Percentiles rank a stretch among this genome's conserved stretches.
phyloP scores from a whole-genome alignment of 1,284 basidiomycete genomes.

The Puccinia triticina region DNA sequence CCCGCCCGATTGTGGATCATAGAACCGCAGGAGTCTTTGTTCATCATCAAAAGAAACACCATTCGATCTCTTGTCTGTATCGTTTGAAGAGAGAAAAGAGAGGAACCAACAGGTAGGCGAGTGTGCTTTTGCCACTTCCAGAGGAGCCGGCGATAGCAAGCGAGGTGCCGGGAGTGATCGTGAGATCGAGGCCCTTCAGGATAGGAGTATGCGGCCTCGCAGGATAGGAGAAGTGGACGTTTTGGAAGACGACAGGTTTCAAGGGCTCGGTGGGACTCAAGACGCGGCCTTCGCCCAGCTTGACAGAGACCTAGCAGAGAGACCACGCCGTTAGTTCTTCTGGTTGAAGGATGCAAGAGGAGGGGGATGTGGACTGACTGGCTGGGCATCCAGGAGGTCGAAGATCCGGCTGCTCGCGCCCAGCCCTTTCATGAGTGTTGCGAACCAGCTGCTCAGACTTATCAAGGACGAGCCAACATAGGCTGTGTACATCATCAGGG shows the following conservation, averaged over 20 bases:
- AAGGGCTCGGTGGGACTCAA: conserved; percentile 60
- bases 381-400: conserved; percentile 75
- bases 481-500: conserved; percentile 87
- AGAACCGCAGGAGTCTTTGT: conserved; percentile 87
- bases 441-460: conserved; percentile 62
- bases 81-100: conserved; percentile 45
- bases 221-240: conserved; percentile 83
- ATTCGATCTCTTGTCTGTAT: conserved; percentile 22
- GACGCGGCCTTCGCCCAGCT: conserved; percentile 63
- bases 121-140: conserved; percentile 60
- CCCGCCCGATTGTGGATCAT: conserved; percentile 81
- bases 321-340: conserved; percentile 63
- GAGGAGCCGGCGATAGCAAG: conserved; percentile 72
- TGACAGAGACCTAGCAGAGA: conserved; percentile 70
- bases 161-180: conserved; percentile 78
- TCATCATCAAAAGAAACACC: conserved; percentile 69
- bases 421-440: conserved; percentile 69
- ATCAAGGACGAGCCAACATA: conserved; percentile 72
- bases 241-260: conserved; percentile 75
- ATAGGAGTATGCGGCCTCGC: conserved; percentile 76
- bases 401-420: conserved; percentile 92
- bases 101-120: conserved; percentile 67
- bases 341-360: conserved; percentile 46
- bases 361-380: conserved; percentile 53
- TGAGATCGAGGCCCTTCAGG: conserved; percentile 75